Evolutionary conservation across 495 filamentous ascomycete genomes (phyloP), one percentile per base, ranked within the genome.

Genomic region (Aspergillus nanangensis): DNA sequence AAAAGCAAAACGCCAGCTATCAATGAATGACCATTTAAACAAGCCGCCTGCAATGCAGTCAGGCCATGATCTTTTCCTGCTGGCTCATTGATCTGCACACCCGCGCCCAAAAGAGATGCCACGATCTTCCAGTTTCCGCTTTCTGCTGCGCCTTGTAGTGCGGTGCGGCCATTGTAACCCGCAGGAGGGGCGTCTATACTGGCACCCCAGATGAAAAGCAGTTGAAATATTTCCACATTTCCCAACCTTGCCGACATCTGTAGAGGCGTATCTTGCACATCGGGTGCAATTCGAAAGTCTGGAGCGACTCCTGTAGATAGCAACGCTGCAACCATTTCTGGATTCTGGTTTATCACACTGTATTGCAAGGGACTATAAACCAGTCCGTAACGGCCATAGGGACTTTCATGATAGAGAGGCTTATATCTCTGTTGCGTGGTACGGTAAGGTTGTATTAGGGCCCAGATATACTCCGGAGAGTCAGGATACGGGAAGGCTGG

Each of bases 1-100:
- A n/a, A n/a, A n/a, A n/a, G n/a, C n/a, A n/a, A n/a, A n/a, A n/a
- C n/a, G n/a, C n/a, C n/a, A n/a, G n/a, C n/a, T n/a, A n/a, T n/a
- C n/a, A n/a, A n/a, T n/a, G n/a, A n/a, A 22, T 44, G 41, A 8
- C 41, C 41, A 10, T 23, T 19, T 4, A 19, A 35, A 13, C 4
- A n/a, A 3, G 41, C 41, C 3, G 18, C 25, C 29, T 44, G 41
- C 17, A 75, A 47, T 8, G 71, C 63, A 50, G 65, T 73, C 31
- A 58, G 43, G 3, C 70, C 68, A 4, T 54, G 2, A 2, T 47
- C 40, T 8, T 15, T 40, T 4, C 58, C 51, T 8, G 60, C 49
- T 8, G 50, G 25, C 20, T 58, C 64, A 48, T 67, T 58, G 9
- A 61, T 41, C 34, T 62, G 29, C 10, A 56, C 64, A 2, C 50